These are phyloP conservation scores for Monilinia laxa DNA, from an alignment of 2,329 filamentous ascomycete species.

Conservation along the genomic window DNA sequence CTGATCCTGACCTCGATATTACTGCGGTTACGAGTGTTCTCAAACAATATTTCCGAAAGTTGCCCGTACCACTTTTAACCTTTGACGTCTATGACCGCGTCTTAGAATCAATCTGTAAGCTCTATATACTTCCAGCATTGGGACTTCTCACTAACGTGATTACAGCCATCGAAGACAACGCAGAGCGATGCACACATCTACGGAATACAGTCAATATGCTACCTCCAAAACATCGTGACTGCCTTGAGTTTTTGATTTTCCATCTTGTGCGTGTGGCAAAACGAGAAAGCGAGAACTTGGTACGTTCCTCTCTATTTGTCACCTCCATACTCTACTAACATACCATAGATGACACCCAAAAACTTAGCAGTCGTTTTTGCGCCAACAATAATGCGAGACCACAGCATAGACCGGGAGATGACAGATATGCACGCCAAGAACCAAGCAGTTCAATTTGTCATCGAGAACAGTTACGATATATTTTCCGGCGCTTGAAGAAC, in stretches of 20 bases:
- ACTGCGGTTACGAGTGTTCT: conserved; percentile 92
- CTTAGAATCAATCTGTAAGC: conserved; percentile 74
- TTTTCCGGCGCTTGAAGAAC: conserved; percentile 50
- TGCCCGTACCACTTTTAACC: conserved; percentile 85
- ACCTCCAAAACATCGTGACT: conserved; percentile 81
- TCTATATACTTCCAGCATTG: neutral
- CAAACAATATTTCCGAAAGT: conserved; percentile 96
- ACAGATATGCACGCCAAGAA: conserved; percentile 95
- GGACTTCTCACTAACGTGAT: conserved; percentile 33
- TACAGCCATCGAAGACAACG: conserved; percentile 61
- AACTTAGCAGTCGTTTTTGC: conserved; percentile 97
- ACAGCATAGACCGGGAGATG: conserved; percentile 89
- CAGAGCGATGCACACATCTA: conserved; percentile 69
- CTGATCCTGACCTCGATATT: conserved; percentile 90
- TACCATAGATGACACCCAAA: conserved; percentile 80
- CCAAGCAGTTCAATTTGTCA: conserved; percentile 84
- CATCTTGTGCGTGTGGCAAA: conserved; percentile 85
- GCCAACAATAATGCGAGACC: conserved; percentile 92
- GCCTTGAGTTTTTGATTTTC: conserved; percentile 90
- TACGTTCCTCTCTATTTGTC: conserved; percentile 46
- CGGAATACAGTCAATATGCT: conserved; percentile 73
- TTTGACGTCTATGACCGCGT: conserved; percentile 90
- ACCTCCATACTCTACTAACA: conserved; percentile 32
- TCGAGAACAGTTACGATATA: conserved; percentile 83
- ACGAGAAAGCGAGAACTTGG: conserved; percentile 80